Conservation (phyloP, 805 yeast genomes). For the Blastobotrys peoriensis region DNA sequence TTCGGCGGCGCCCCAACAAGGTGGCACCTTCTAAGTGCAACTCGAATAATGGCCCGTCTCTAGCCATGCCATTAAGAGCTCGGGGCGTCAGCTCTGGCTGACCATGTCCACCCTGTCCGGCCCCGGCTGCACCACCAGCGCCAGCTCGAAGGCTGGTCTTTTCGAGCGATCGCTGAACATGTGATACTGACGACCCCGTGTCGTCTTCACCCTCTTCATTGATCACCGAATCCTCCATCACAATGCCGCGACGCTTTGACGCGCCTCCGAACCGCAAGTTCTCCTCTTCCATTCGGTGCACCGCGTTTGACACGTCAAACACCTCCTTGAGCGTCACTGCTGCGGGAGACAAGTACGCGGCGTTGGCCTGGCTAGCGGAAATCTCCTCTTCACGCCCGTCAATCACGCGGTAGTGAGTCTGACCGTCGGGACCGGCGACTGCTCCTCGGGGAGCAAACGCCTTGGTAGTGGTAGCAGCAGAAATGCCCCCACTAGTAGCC, state of each 20-base stretch:
- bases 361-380: slow-evolving; percentile 2
- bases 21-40: slow-evolving; percentile 61
- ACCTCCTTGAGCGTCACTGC: slow-evolving; percentile 81
- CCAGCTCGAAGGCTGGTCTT: slow-evolving; percentile 7
- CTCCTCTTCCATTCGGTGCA: slow-evolving; percentile 74
- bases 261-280: slow-evolving; percentile 29
- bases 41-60: slow-evolving; percentile 38
- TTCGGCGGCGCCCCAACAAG: slow-evolving; percentile 47
- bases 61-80: not conserved
- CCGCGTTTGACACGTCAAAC: slow-evolving; percentile 79
- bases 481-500: not conserved
- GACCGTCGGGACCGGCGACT: not conserved
- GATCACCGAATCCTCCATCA: slow-evolving; percentile 24
- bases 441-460: not conserved
- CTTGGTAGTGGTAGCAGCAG: not conserved
- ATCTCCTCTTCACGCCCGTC: not conserved
- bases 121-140: not conserved
- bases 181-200: slow-evolving; percentile 10
- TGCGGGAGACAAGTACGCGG: slow-evolving; percentile 37
- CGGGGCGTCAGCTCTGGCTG: not conserved
- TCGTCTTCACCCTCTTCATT: slow-evolving; percentile 29
- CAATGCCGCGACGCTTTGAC: slow-evolving; percentile 13
- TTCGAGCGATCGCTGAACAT: slow-evolving; percentile 16
- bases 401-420: not conserved
- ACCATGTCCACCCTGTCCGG: not conserved